A percentile compares a stretch with the other conserved stretches of the same genome.
These are phyloP conservation scores for Penicillium atrosanguineum DNA, from an alignment of 495 filamentous ascomycete genomes.

Conservation along the genomic window DNA sequence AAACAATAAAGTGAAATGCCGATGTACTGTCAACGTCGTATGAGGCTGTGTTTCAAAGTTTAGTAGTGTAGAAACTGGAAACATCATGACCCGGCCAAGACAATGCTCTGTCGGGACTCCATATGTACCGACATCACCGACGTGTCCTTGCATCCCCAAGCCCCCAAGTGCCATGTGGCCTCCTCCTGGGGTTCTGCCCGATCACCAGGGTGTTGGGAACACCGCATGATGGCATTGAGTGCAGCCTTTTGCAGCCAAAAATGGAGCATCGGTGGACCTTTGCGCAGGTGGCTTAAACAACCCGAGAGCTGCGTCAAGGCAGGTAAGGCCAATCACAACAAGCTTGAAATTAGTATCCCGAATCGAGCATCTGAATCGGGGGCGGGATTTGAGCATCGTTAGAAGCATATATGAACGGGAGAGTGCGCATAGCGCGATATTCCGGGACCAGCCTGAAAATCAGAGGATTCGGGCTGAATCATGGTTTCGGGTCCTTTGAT, in stretches of 20 bases:
- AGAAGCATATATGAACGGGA: background rate
- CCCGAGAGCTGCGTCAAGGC: background rate
- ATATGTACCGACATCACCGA: background rate
- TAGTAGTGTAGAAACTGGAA: background rate
- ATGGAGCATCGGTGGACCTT: background rate
- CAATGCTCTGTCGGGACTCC: background rate
- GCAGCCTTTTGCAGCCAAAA: background rate
- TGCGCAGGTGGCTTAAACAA: background rate
- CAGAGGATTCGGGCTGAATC: background rate
- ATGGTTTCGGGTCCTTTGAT: background rate
- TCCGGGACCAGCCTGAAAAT: background rate
- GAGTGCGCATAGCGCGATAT: background rate
- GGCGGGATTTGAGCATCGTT: background rate
- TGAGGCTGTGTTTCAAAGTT: background rate
- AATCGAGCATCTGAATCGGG: background rate
- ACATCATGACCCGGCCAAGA: background rate
- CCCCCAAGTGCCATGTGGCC: background rate
- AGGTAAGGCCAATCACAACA: background rate
- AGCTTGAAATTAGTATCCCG: background rate
- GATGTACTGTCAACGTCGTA: background rate
- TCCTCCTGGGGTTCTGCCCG: background rate
- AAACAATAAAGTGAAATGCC: background rate
- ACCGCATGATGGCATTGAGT: background rate
- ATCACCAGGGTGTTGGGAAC: too few relatives aligned
- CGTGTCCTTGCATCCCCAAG: background rate